These are phyloP conservation scores for Trichothecium roseum DNA, from an alignment of 2,329 filamentous ascomycete genomes.

Conservation along the genomic window DNA sequence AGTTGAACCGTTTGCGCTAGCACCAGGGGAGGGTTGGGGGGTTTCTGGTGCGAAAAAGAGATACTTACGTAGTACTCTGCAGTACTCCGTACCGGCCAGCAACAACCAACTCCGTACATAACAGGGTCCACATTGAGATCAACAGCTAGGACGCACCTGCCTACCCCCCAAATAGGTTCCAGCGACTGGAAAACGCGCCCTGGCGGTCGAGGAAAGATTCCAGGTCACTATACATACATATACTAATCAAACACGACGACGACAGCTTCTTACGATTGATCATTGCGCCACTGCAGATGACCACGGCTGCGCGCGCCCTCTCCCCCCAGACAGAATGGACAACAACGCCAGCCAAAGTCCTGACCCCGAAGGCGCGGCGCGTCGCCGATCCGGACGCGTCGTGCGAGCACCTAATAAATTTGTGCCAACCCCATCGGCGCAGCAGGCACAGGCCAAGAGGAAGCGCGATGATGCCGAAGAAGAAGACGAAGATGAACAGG, in stretches of 20 bases:
- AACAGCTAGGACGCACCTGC: no score
- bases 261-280: not conserved
- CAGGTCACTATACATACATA: no score
- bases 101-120: no score
- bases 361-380: conserved; percentile 38
- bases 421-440: conserved; percentile 33
- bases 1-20: no score
- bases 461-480: conserved; percentile 43
- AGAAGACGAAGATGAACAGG: conserved; percentile 33
- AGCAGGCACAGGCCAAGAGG: conserved; percentile 40
- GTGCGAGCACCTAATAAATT: conserved; percentile 51
- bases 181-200: no score
- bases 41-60: no score
- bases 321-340: conserved; percentile 30
- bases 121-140: no score
- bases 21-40: no score
- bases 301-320: conserved; percentile 4
- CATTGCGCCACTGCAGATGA: conserved; percentile 8
- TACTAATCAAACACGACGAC: not conserved
- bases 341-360: conserved; percentile 44
- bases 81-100: no score
- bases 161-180: no score
- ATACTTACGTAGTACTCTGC: no score
- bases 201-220: no score
- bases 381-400: conserved; percentile 61